Conservation (phyloP, 2,329 filamentous ascomycete genomes). For the Leptographium lundbergii region DNA sequence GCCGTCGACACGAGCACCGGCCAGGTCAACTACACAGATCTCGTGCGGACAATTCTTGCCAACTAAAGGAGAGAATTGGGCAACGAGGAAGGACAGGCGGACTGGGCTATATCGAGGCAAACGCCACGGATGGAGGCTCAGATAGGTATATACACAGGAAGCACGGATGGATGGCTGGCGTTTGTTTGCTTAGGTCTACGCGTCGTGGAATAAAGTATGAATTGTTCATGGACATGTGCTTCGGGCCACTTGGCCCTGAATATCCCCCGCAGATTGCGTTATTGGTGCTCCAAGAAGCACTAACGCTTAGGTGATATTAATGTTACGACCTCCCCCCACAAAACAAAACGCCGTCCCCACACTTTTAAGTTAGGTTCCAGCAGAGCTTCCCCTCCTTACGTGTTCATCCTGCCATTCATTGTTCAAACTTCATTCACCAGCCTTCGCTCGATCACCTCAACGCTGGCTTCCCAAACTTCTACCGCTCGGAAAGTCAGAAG, state of each 20-base stretch:
- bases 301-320: too few relatives aligned
- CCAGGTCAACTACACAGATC: constrained; percentile 93
- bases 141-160: background rate
- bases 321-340: too few relatives aligned
- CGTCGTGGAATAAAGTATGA: background rate
- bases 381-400: too few relatives aligned
- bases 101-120: background rate
- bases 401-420: background rate
- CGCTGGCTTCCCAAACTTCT: constrained; percentile 24
- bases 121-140: background rate
- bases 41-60: constrained; percentile 76
- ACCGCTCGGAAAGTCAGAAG: constrained; percentile 8
- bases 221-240: background rate
- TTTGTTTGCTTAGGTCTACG: background rate
- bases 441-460: constrained; percentile 8
- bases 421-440: background rate
- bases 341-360: too few relatives aligned
- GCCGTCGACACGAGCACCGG: constrained; percentile 91
- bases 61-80: constrained; percentile 40
- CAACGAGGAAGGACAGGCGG: background rate
- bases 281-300: too few relatives aligned
- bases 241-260: too few relatives aligned
- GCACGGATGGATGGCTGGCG: background rate
- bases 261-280: too few relatives aligned
- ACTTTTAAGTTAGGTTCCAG: too few relatives aligned